A percentile compares a stretch with the other conserved stretches of the same genome.
Conservation (phyloP, 345 rosid species). For the Heritiera fomes region DNA sequence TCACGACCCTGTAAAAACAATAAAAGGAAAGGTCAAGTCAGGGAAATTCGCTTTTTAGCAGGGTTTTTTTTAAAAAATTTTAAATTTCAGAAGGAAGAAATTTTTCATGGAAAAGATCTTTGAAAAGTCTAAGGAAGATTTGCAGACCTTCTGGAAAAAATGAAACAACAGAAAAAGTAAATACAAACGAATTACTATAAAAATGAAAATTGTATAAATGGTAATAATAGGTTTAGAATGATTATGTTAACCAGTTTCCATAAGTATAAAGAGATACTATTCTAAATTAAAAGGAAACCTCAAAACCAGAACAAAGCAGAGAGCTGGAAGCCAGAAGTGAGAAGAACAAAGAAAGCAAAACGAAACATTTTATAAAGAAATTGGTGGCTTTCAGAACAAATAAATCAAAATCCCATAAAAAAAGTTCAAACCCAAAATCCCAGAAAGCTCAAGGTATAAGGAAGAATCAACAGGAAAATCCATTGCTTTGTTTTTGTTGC, state of each 20-base stretch:
- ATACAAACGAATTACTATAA: not conserved
- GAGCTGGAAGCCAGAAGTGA: not conserved
- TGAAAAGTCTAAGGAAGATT: conserved; percentile 21
- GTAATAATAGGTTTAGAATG: not conserved
- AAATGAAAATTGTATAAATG: not conserved
- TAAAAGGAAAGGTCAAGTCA: conserved; percentile 29
- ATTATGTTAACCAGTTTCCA: not conserved
- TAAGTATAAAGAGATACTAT: not conserved
- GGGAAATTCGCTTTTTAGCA: not conserved
- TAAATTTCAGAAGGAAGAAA: not conserved
- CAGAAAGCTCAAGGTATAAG: not conserved
- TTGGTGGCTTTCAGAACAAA: not conserved
- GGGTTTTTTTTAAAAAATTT: not conserved
- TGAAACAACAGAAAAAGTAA: not conserved
- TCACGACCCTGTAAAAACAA: conserved; percentile 70
- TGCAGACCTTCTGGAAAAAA: conserved; percentile 8
- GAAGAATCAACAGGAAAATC: conserved; percentile 16
- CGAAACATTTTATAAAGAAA: not conserved
- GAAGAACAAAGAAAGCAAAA: not conserved
- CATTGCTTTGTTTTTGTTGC: not conserved
- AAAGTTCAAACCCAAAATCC: not conserved
- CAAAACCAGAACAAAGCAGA: not conserved
- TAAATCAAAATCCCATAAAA: not conserved
- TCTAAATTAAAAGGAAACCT: not conserved
- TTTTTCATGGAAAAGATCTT: not conserved